phyloP scores from a whole-genome alignment of 2,329 filamentous ascomycete genomes.

The Botryosphaeria agaves region DNA sequence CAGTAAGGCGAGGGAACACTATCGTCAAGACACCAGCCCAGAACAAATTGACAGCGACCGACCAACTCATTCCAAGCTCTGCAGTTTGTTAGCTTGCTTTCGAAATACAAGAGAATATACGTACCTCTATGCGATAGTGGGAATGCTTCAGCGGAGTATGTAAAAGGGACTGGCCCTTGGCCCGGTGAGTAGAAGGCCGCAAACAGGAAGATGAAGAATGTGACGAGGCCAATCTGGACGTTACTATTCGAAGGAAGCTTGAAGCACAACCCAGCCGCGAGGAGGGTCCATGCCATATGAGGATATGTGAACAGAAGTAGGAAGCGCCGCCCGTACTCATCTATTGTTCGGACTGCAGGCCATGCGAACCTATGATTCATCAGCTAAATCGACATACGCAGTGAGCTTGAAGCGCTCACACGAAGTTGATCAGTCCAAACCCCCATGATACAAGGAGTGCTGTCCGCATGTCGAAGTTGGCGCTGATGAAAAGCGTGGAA shows the following conservation, averaged over 20 bases:
- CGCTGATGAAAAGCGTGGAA: slow-evolving; percentile 18
- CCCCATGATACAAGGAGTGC: slow-evolving; percentile 39
- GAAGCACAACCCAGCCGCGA: slow-evolving; percentile 33
- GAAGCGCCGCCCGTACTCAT: slow-evolving; percentile 36
- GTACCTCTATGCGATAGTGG: slow-evolving; percentile 52
- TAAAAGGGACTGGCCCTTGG: slow-evolving; percentile 41
- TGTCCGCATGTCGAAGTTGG: slow-evolving; percentile 16
- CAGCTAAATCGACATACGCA: too few relatives aligned
- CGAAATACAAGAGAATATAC: too few relatives aligned
- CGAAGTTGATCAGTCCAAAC: slow-evolving; percentile 36
- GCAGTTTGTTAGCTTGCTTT: too few relatives aligned
- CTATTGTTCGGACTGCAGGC: slow-evolving; percentile 39
- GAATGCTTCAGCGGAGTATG: slow-evolving; percentile 41
- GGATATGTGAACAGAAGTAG: slow-evolving; percentile 13
- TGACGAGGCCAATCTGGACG: slow-evolving; percentile 11
- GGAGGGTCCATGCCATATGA: slow-evolving; percentile 30
- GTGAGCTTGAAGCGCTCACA: too few relatives aligned
- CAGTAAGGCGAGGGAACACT: slow-evolving; percentile 42
- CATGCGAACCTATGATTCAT: slow-evolving; percentile 23
- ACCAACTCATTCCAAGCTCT: slow-evolving; percentile 55
- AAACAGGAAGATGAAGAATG: slow-evolving; percentile 13
- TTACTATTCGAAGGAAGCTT: slow-evolving; percentile 23
- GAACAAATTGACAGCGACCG: slow-evolving; percentile 48
- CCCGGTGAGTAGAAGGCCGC: slow-evolving; percentile 7
- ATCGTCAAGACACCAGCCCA: slow-evolving; percentile 43